phyloP scores from a whole-genome alignment of 2,329 filamentous ascomycete genomes.

The Cytospora leucostoma region DNA sequence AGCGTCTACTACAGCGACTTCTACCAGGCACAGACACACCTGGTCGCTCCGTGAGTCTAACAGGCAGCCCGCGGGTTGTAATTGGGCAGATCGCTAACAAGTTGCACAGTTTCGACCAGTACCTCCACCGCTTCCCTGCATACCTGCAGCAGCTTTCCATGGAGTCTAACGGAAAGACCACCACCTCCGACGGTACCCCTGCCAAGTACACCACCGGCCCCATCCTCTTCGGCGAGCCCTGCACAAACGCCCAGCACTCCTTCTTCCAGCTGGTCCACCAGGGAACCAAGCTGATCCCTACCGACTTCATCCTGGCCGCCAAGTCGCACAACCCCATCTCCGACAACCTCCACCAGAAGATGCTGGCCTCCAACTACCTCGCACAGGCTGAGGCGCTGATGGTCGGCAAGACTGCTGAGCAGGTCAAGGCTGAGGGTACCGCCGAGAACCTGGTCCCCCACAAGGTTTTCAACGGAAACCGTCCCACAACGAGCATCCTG shows the following conservation, averaged over 20 bases:
- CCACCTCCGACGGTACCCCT: constrained; percentile 83
- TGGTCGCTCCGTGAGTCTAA: constrained; percentile 81
- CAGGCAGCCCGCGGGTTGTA: constrained; percentile 8
- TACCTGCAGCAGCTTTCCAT: constrained; percentile 99
- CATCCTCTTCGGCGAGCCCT: constrained; percentile 96
- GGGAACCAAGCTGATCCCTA: constrained; percentile 96
- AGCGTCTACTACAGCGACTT: constrained; percentile 99
- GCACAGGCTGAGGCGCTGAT: constrained; percentile 86
- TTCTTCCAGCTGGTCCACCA: constrained; percentile 99
- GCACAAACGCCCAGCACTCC: constrained; percentile 98
- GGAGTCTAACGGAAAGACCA: constrained; percentile 99
- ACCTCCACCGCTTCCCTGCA: constrained; percentile 97
- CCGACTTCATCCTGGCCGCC: constrained; percentile 95
- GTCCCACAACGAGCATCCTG: constrained; percentile 92
- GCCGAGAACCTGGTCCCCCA: constrained; percentile 82
- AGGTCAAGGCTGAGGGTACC: constrained; percentile 75
- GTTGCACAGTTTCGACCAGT: constrained; percentile 83
- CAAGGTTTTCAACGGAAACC: constrained; percentile 98
- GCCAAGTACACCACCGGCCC: constrained; percentile 97
- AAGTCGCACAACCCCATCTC: constrained; percentile 96
- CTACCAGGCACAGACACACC: constrained; percentile 95
- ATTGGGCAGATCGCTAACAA: constrained; percentile 20
- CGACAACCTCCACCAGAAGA: constrained; percentile 92
- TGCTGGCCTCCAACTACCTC: constrained; percentile 91
- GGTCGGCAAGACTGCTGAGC: constrained; percentile 83